Evolutionary conservation across 2,329 filamentous ascomycete species (phyloP).

Genomic region (Talaromyces sp.): DNA sequence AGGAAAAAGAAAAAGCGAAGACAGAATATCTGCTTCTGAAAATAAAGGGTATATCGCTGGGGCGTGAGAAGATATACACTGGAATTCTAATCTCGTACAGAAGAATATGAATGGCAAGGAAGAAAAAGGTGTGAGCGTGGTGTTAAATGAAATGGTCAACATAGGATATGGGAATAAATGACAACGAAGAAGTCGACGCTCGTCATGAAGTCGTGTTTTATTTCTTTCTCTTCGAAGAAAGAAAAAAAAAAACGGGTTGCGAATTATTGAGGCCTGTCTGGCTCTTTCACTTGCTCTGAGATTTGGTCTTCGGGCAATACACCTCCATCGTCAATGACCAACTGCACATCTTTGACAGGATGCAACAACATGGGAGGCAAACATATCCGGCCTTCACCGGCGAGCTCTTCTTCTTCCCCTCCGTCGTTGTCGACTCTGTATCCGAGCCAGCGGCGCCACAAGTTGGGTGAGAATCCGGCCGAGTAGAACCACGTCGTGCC

Average conservation of each 20-base stretch:
- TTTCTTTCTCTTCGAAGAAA: neutral
- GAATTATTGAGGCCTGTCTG: neutral
- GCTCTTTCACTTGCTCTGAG: neutral
- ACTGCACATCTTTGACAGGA: constrained; percentile 72
- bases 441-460: constrained; percentile 84
- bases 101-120: neutral
- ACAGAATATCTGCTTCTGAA: neutral
- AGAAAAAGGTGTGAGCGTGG: neutral
- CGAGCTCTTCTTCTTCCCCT: constrained; percentile 68
- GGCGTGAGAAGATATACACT: constrained; percentile 6
- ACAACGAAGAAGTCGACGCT: constrained; percentile 5
- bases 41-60: constrained; percentile 6
- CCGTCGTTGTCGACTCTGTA: constrained; percentile 72
- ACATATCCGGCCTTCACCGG: constrained; percentile 80
- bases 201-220: constrained; percentile 7
- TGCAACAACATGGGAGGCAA: constrained; percentile 83
- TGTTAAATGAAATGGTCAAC: neutral
- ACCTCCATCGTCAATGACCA: constrained; percentile 37
- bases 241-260: neutral
- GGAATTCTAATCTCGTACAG: constrained; percentile 7
- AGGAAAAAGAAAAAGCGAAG: neutral
- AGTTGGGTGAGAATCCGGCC: constrained; percentile 69
- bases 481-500: constrained; percentile 92
- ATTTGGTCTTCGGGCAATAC: neutral
- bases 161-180: constrained; percentile 2